These are phyloP conservation scores for Pistacia vera DNA, from an alignment of 345 rosid species.

Conservation along the genomic window DNA sequence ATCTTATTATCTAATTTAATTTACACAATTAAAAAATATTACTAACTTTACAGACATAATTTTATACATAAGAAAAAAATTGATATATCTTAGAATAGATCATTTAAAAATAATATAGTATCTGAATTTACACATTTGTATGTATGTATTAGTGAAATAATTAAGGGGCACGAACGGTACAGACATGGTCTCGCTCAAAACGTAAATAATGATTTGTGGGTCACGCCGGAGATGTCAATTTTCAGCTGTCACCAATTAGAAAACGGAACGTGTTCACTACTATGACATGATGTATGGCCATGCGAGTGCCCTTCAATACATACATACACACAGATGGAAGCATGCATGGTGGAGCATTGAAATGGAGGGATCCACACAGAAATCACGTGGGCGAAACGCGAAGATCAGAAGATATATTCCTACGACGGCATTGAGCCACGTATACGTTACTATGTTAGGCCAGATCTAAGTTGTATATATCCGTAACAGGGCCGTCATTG, in stretches of 20 bases:
- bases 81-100: too few species aligned
- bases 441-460: neutral
- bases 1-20: too few species aligned
- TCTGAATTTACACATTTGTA: too few species aligned
- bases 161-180: too few species aligned
- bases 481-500: conserved; percentile 33
- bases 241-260: neutral
- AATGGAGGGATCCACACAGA: neutral
- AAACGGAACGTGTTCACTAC: neutral
- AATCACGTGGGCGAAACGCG: conserved; percentile 1
- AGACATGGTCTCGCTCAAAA: too few species aligned
- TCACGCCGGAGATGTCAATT: neutral
- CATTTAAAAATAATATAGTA: too few species aligned
- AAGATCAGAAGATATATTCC: conserved; percentile 40
- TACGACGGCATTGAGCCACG: conserved; percentile 29
- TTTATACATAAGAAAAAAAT: too few species aligned
- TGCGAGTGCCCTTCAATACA: neutral
- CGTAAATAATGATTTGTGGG: neutral
- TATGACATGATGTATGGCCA: neutral
- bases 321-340: neutral
- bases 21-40: too few species aligned
- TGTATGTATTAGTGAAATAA: too few species aligned
- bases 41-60: too few species aligned
- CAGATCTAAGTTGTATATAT: conserved; percentile 15
- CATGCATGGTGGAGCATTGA: neutral